Percentiles rank a stretch among this genome's conserved stretches.
phyloP scores from a whole-genome alignment of 2,329 filamentous ascomycete species.

The Curvularia verruculosa region DNA sequence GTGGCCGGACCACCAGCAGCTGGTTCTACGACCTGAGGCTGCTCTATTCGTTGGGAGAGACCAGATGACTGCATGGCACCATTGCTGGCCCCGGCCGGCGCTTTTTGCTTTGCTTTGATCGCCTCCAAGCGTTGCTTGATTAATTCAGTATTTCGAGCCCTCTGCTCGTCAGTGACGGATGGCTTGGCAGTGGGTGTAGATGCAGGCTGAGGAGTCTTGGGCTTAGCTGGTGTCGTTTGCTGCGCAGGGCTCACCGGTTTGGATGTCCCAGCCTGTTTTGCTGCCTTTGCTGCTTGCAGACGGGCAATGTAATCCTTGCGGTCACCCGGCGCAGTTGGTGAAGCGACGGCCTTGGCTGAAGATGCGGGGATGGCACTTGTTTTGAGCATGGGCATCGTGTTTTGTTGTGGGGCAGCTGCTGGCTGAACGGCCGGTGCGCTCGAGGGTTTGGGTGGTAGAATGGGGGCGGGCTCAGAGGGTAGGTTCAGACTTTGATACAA shows the following conservation, averaged over 20 bases:
- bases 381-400: conserved; percentile 27
- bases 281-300: conserved; percentile 75
- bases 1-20: conserved; percentile 8
- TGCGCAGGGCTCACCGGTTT: conserved; percentile 30
- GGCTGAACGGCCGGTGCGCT: conserved; percentile 16
- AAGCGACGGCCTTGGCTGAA: conserved; percentile 20
- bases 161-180: conserved; percentile 49
- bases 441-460: conserved; percentile 27
- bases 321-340: conserved; percentile 57
- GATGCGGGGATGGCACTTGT: conserved; percentile 24
- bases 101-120: conserved; percentile 36
- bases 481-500: conserved; percentile 39
- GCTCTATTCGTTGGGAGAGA: conserved; percentile 8
- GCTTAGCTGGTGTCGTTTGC: conserved; percentile 24
- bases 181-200: conserved; percentile 22
- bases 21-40: conserved; percentile 5
- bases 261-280: conserved; percentile 41
- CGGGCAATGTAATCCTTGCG: conserved; percentile 79
- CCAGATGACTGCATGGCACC: conserved; percentile 3
- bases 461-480: conserved; percentile 35
- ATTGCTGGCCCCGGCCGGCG: conserved; percentile 14
- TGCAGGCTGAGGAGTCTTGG: conserved; percentile 21
- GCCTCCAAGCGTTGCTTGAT: conserved; percentile 80
- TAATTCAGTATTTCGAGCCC: conserved; percentile 72
- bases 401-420: conserved; percentile 13